phyloP scores from a whole-genome alignment of 495 filamentous ascomycete species.

The Sphaerosporella brunnea region DNA sequence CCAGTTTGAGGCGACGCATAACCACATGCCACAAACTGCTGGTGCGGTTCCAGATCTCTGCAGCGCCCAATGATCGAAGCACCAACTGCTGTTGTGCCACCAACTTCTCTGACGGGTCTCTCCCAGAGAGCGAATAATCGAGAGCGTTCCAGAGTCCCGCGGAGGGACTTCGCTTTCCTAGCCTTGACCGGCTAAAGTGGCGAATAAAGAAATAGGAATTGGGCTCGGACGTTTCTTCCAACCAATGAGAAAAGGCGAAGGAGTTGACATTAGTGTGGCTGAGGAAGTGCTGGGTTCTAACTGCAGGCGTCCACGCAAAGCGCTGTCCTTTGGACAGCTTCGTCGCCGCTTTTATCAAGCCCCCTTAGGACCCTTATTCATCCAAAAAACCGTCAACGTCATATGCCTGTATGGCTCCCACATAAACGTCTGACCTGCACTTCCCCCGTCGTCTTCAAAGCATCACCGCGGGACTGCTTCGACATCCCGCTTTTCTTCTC shows the following conservation, averaged over 20 bases:
- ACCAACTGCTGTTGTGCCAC: not conserved
- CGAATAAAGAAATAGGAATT: conserved; percentile 14
- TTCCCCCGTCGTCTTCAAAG: no score
- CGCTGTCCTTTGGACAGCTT: not conserved
- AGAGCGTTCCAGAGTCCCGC: not conserved
- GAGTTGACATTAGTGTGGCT: conserved; percentile 2
- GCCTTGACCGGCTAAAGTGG: conserved; percentile 20
- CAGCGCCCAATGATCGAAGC: not conserved
- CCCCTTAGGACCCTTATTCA: conserved; percentile 5
- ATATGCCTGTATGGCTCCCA: conserved; percentile 1
- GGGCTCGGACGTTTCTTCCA: conserved; percentile 16
- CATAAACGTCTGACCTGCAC: conserved; percentile 1
- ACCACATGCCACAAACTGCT: no score
- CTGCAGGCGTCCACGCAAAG: not conserved
- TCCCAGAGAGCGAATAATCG: not conserved
- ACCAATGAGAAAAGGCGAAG: conserved; percentile 11
- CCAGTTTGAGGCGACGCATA: no score
- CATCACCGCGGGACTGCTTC: no score
- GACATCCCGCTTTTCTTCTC: no score
- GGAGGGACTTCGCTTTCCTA: not conserved
- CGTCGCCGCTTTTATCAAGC: not conserved
- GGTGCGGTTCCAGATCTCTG: no score
- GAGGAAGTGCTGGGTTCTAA: not conserved
- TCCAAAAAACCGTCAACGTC: conserved; percentile 1
- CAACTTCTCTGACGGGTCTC: not conserved